Conservation (phyloP, 345 rosid species). For the Carallia brachiata region DNA sequence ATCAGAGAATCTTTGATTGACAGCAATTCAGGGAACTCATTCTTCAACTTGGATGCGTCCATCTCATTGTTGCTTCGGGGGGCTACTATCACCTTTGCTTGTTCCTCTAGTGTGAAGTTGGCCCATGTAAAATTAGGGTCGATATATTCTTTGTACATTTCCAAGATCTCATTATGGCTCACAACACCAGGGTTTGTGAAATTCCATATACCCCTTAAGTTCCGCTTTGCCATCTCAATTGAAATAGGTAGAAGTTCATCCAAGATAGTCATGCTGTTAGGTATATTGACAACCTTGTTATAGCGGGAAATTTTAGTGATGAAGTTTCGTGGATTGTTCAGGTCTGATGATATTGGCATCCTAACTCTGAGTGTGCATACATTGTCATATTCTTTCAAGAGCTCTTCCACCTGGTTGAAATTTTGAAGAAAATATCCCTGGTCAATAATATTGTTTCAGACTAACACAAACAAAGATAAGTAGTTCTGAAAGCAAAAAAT, state of each 20-base stretch:
- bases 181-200: conserved; percentile 81
- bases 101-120: conserved; percentile 67
- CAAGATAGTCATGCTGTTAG: conserved; percentile 74
- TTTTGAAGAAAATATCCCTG: background rate
- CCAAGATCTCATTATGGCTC: conserved; percentile 72
- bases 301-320: conserved; percentile 69
- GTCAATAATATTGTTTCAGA: background rate
- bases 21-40: conserved; percentile 68
- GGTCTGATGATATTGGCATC: conserved; percentile 81
- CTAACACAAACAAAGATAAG: background rate
- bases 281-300: conserved; percentile 74
- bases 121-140: conserved; percentile 57
- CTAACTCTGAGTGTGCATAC: conserved; percentile 70
- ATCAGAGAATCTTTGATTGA: conserved; percentile 68
- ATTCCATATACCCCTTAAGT: conserved; percentile 71
- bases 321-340: conserved; percentile 67
- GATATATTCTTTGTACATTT: conserved; percentile 69
- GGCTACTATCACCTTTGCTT: conserved; percentile 71
- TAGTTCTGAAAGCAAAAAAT: background rate
- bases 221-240: conserved; percentile 75
- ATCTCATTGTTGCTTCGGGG: conserved; percentile 77
- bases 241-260: conserved; percentile 77
- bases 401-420: conserved; percentile 62
- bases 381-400: conserved; percentile 60
- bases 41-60: conserved; percentile 66